A percentile compares a stretch with the other conserved stretches of the same genome.
These are phyloP conservation scores for Lantana camara DNA, from an alignment of 257 asterid species.

Conservation along the genomic window DNA sequence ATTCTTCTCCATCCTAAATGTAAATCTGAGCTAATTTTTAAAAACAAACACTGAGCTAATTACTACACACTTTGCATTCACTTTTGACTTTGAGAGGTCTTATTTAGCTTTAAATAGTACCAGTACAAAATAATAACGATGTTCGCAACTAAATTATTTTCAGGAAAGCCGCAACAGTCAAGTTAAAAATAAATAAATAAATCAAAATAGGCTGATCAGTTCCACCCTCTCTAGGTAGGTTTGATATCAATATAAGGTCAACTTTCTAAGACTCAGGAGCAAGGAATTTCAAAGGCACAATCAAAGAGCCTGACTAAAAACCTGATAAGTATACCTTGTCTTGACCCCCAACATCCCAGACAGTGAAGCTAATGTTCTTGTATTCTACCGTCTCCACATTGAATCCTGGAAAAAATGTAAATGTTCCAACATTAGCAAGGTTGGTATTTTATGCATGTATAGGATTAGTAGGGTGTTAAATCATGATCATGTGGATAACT, in stretches of 20 bases:
- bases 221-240: neutral
- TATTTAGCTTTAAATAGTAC: neutral
- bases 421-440: neutral
- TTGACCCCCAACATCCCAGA: slow-evolving; percentile 50
- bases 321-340: slow-evolving; percentile 46
- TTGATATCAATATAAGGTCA: neutral
- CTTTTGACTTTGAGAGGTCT: neutral
- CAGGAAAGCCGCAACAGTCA: neutral
- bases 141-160: neutral
- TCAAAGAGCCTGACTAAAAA: no score
- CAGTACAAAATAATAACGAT: neutral
- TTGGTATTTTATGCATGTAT: neutral
- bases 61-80: neutral
- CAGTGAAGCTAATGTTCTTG: slow-evolving; percentile 48
- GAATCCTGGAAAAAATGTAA: slow-evolving; percentile 31
- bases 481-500: neutral
- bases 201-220: neutral
- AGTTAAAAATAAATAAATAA: neutral
- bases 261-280: neutral
- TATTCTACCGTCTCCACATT: slow-evolving; percentile 44
- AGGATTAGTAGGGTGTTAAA: neutral
- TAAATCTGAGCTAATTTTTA: neutral
- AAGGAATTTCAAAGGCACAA: no score
- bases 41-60: neutral
- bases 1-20: neutral